A percentile compares a stretch with the other conserved stretches of the same genome.
phyloP scores from a whole-genome alignment of 768 basidiomycete genomes.

The Asterophora parasitica region DNA sequence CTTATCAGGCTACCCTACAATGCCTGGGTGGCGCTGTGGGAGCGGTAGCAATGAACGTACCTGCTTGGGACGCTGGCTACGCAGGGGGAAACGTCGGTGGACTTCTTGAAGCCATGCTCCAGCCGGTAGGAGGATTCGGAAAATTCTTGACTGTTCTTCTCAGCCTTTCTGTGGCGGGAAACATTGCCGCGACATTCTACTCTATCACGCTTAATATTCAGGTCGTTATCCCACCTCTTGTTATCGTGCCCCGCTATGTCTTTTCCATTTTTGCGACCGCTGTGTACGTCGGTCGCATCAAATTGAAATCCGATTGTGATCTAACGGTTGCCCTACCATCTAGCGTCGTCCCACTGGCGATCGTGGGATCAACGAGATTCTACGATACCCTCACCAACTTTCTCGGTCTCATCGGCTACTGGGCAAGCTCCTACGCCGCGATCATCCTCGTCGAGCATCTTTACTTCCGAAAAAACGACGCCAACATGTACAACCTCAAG shows the following conservation, averaged over 20 bases:
- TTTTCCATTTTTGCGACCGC: conserved; percentile 70
- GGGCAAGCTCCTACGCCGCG: conserved; percentile 55
- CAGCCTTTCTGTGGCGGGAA: conserved; percentile 75
- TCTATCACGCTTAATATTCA: conserved; percentile 73
- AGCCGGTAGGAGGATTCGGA: conserved; percentile 67
- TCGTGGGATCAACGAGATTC: conserved; percentile 71
- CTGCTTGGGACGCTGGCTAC: conserved; percentile 59
- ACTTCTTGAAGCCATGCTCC: conserved; percentile 64
- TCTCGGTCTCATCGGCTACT: conserved; percentile 69
- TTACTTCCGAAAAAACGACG: conserved; percentile 53
- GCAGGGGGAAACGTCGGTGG: conserved; percentile 61
- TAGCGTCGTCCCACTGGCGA: conserved; percentile 69
- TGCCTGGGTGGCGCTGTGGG: conserved; percentile 62
- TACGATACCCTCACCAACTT: conserved; percentile 70
- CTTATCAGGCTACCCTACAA: conserved; percentile 37
- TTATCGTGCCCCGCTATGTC: conserved; percentile 66
- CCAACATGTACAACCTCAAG: conserved; percentile 45
- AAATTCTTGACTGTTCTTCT: conserved; percentile 79
- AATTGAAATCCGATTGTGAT: background rate
- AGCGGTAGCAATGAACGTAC: conserved; percentile 48
- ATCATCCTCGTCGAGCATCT: conserved; percentile 68
- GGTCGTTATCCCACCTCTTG: conserved; percentile 54
- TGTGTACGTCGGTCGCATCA: conserved; percentile 46
- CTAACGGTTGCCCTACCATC: background rate
- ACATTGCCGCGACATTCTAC: conserved; percentile 82